Conservation (phyloP, 2,329 filamentous ascomycete species). For the Plenodomus biglobosus region DNA sequence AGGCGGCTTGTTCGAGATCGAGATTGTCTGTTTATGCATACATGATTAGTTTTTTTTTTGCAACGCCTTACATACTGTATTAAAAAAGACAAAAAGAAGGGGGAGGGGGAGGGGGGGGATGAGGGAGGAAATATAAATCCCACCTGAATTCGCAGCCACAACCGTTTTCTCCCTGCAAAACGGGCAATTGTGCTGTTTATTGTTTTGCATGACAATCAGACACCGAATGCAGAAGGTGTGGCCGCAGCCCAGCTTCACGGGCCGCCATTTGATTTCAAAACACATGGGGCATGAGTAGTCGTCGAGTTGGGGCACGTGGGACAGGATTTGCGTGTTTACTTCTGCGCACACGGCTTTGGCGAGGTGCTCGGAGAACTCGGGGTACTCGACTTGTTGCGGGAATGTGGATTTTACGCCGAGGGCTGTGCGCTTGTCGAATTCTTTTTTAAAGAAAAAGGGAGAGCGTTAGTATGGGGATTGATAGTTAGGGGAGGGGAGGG, state of each 20-base stretch:
- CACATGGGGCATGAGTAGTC: constrained; percentile 84
- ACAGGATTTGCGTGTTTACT: constrained; percentile 71
- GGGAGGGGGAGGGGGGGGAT: too few species aligned
- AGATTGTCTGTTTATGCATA: constrained; percentile 68
- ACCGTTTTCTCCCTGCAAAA: constrained; percentile 74
- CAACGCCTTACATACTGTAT: too few species aligned
- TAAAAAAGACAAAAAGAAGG: too few species aligned
- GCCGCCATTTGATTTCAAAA: constrained; percentile 76
- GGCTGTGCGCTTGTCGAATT: constrained; percentile 84
- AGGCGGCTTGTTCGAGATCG: constrained; percentile 67
- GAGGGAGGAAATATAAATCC: too few species aligned
- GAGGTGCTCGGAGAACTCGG: constrained; percentile 64
- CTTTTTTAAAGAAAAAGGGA: too few species aligned
- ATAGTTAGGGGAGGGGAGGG: too few species aligned
- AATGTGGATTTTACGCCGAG: constrained; percentile 68
- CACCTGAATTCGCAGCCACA: constrained; percentile 67
- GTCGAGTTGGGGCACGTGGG: constrained; percentile 76
- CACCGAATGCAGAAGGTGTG: constrained; percentile 86
- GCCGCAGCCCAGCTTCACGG: constrained; percentile 72
- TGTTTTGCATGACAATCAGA: constrained; percentile 75
- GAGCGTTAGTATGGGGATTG: too few species aligned
- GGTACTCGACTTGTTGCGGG: constrained; percentile 57
- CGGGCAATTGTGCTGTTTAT: constrained; percentile 69
- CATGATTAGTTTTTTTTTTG: too few species aligned
- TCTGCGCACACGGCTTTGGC: constrained; percentile 75